Evolutionary conservation across 2,329 filamentous ascomycete genomes (phyloP).

Genomic region (Penicillium sp.): DNA sequence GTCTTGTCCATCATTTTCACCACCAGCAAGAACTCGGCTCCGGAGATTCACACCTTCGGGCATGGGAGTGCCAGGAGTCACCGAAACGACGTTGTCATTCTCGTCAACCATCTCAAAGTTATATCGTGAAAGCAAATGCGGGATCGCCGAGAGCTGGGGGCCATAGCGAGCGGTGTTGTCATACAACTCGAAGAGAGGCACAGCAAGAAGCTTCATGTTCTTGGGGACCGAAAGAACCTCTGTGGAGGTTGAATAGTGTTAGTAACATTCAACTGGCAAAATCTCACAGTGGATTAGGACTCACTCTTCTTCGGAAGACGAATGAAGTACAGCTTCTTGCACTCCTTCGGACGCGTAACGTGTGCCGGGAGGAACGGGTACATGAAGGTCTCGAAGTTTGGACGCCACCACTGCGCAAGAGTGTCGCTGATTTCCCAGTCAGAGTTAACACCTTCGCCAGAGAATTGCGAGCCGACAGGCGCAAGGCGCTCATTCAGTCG

Average conservation of each 20-base stretch:
- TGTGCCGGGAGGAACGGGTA: conserved; percentile 97
- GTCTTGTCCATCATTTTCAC: conserved; percentile 27
- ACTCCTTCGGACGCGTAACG: conserved; percentile 94
- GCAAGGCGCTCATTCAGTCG: conserved; percentile 90
- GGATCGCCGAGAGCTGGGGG: conserved; percentile 92
- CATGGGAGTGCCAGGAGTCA: conserved; percentile 69
- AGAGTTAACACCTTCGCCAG: conserved; percentile 81
- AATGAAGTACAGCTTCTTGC: conserved; percentile 98
- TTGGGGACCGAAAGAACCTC: conserved; percentile 95
- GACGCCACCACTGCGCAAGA: conserved; percentile 96
- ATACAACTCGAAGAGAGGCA: conserved; percentile 95
- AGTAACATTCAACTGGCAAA: not conserved
- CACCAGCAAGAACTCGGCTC: conserved; percentile 62
- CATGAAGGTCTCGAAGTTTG: conserved; percentile 99
- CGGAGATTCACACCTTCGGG: conserved; percentile 57
- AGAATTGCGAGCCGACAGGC: conserved; percentile 76
- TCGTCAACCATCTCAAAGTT: conserved; percentile 98
- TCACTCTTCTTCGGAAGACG: conserved; percentile 86
- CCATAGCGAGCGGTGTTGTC: conserved; percentile 95
- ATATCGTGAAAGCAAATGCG: conserved; percentile 88
- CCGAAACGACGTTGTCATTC: conserved; percentile 77
- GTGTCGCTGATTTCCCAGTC: conserved; percentile 96
- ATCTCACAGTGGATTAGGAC: conserved; percentile 29
- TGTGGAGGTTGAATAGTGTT: conserved; percentile 36
- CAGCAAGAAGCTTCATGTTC: conserved; percentile 98